These are phyloP conservation scores for Colletotrichum orchidophilum DNA, from an alignment of 2,329 filamentous ascomycete species.

Conservation along the genomic window DNA sequence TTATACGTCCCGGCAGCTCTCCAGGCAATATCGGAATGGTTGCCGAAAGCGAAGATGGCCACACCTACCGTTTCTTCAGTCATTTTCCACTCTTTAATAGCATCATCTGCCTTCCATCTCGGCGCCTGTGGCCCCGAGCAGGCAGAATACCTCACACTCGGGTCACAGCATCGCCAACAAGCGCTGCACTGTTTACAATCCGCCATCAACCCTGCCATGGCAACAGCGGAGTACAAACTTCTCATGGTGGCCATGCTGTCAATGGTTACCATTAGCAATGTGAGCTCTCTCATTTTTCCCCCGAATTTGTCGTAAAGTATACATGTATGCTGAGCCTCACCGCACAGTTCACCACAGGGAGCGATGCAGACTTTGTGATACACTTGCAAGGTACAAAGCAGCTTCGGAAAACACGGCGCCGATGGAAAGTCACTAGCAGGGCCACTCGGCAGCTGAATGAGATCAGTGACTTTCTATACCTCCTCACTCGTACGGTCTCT, in stretches of 20 bases:
- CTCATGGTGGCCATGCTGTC: constrained; percentile 17
- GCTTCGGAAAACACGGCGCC: neutral
- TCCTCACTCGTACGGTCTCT: constrained; percentile 3
- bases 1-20: constrained; percentile 14
- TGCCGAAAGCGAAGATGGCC: neutral
- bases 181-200: neutral
- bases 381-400: constrained; percentile 11
- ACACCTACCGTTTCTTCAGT: neutral
- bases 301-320: too few species aligned
- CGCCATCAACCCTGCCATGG: neutral
- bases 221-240: neutral
- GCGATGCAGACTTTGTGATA: constrained; percentile 9
- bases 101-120: constrained; percentile 7
- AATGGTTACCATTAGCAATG: neutral
- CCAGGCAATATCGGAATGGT: neutral
- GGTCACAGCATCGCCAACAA: neutral
- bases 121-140: constrained; percentile 1
- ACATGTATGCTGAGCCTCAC: neutral
- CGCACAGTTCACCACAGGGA: constrained; percentile 4
- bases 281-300: neutral
- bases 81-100: neutral
- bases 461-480: constrained; percentile 9
- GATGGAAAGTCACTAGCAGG: neutral
- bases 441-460: constrained; percentile 9
- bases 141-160: neutral